Evolutionary conservation across 208 protist genomes (phyloP).

Genomic region (Trichomonas gallinae): DNA sequence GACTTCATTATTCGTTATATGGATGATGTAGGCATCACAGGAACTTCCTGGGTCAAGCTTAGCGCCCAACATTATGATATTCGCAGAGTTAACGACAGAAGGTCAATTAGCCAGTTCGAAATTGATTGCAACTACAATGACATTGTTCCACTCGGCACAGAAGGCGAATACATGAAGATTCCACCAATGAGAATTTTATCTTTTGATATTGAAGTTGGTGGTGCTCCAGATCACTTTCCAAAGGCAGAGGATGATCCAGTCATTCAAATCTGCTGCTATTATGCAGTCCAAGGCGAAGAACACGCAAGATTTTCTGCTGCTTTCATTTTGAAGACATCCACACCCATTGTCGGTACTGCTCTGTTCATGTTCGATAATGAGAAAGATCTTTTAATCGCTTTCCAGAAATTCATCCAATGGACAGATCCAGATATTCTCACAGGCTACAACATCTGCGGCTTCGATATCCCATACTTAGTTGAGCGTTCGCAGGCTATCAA

Average conservation of each 20-base stretch:
- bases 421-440: slow-evolving; percentile 65
- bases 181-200: slow-evolving; percentile 92
- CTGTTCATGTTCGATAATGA: slow-evolving; percentile 65
- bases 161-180: slow-evolving; percentile 72
- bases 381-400: slow-evolving; percentile 70
- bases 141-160: slow-evolving; percentile 44
- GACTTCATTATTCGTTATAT: slow-evolving; percentile 86
- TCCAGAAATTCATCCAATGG: slow-evolving; percentile 56
- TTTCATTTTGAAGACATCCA: slow-evolving; percentile 34
- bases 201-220: slow-evolving; percentile 87
- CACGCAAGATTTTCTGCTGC: slow-evolving; percentile 29
- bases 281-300: slow-evolving; percentile 52
- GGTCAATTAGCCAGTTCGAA: slow-evolving; percentile 37
- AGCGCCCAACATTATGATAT: not conserved
- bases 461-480: slow-evolving; percentile 97
- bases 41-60: slow-evolving; percentile 48
- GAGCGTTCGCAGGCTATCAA: slow-evolving; percentile 70
- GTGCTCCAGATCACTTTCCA: slow-evolving; percentile 88
- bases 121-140: slow-evolving; percentile 50
- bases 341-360: slow-evolving; percentile 32
- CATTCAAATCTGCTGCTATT: slow-evolving; percentile 87
- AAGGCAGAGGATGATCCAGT: slow-evolving; percentile 91
- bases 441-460: slow-evolving; percentile 98
- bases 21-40: slow-evolving; percentile 82
- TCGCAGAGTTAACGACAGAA: not conserved